Conservation (phyloP, 257 asterid species). For the Parsonsia alboflavescens region DNA sequence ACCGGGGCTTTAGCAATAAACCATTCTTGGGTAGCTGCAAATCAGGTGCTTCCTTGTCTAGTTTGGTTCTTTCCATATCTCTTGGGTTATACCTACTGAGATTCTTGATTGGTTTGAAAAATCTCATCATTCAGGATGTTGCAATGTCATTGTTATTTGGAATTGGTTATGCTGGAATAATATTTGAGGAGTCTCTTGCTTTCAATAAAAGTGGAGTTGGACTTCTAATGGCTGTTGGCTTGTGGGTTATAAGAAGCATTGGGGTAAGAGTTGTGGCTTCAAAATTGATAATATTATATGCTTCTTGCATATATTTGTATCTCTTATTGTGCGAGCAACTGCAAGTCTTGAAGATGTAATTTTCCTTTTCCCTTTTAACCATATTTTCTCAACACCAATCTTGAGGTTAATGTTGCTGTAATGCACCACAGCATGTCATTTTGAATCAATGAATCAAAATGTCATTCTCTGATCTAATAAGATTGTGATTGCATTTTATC, state of each 20-base stretch:
- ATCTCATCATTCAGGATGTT: constrained; percentile 56
- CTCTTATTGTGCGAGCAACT: background rate
- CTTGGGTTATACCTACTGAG: constrained; percentile 2
- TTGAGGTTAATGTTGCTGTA: background rate
- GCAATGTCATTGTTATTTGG: constrained; percentile 89
- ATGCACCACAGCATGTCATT: too few relatives aligned
- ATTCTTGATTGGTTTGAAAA: constrained; percentile 11
- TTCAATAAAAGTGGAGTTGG: constrained; percentile 98
- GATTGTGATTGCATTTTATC: background rate
- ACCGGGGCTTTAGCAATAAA: constrained; percentile 81
- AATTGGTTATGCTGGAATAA: constrained; percentile 86
- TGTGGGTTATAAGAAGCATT: constrained; percentile 90
- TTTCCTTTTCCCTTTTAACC: background rate
- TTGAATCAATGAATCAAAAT: background rate
- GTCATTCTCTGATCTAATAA: background rate
- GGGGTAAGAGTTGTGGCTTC: constrained; percentile 53
- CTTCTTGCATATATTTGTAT: background rate
- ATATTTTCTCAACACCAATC: background rate
- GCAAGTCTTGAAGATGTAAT: background rate
- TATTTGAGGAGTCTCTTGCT: constrained; percentile 95
- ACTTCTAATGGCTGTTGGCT: constrained; percentile 91
- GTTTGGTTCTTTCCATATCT: constrained; percentile 7
- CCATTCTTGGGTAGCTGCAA: constrained; percentile 93
- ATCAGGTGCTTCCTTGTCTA: constrained; percentile 57
- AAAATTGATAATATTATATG: background rate